These are phyloP conservation scores for Poa pratensis DNA, from an alignment of 176 grass and related monocot genomes.

Conservation along the genomic window DNA sequence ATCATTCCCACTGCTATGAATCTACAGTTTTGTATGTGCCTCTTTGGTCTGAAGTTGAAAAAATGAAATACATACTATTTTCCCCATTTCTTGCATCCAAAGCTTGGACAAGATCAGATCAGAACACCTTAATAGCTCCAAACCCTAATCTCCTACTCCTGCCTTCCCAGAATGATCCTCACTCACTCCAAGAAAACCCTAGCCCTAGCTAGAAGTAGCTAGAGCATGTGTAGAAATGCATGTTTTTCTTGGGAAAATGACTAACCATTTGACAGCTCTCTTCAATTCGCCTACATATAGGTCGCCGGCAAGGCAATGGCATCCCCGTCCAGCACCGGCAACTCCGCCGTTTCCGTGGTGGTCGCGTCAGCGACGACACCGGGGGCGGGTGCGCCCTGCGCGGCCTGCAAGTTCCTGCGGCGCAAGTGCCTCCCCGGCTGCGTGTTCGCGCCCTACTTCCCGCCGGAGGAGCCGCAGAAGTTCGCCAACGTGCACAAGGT, in stretches of 20 bases:
- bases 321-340: conserved; percentile 55
- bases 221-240: not conserved
- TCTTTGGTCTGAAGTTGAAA: conserved; percentile 35
- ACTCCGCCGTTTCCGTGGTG: conserved; percentile 44
- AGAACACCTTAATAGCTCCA: conserved; percentile 9
- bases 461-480: conserved; percentile 83
- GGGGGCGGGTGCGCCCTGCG: conserved; percentile 60
- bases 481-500: conserved; percentile 85
- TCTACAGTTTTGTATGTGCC: conserved; percentile 49
- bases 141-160: conserved; percentile 48
- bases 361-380: conserved; percentile 33
- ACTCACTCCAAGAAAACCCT: conserved; percentile 51
- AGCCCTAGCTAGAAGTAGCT: conserved; percentile 59
- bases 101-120: conserved; percentile 38
- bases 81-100: conserved; percentile 36
- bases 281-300: not conserved
- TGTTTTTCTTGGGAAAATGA: not conserved
- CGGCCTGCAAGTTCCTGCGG: conserved; percentile 77
- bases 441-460: conserved; percentile 84
- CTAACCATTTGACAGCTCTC: conserved; percentile 19
- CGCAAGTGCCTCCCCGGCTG: conserved; percentile 81
- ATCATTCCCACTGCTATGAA: conserved; percentile 42
- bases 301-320: conserved; percentile 37
- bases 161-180: conserved; percentile 38
- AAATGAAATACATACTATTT: conserved; percentile 6